Conservation (phyloP, 305 asterid genomes). For the Fraxinus greggii region DNA sequence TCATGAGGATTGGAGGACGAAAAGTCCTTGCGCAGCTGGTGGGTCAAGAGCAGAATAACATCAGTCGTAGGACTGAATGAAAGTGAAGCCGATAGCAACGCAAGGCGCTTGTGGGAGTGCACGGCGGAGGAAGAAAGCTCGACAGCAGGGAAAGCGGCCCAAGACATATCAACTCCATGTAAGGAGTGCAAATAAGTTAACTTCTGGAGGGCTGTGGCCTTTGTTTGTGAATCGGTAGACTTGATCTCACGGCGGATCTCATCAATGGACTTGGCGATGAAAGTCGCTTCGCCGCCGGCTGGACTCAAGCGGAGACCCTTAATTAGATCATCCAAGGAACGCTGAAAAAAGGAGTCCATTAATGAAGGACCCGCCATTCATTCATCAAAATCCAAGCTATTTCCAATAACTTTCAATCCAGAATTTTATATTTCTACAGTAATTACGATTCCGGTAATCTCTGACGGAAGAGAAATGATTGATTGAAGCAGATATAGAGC, state of each 20-base stretch:
- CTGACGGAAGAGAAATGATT: background rate
- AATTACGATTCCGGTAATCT: background rate
- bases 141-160: constrained; percentile 83
- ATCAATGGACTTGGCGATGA: constrained; percentile 59
- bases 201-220: constrained; percentile 73
- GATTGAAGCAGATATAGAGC: background rate
- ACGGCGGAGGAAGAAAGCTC: constrained; percentile 74
- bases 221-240: constrained; percentile 67
- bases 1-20: constrained; percentile 61
- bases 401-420: background rate
- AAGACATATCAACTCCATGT: constrained; percentile 69
- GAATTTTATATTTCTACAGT: background rate
- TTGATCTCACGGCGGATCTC: constrained; percentile 96
- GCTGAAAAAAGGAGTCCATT: constrained; percentile 89
- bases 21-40: constrained; percentile 93
- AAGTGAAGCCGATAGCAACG: constrained; percentile 74
- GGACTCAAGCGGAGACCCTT: constrained; percentile 62
- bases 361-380: constrained; percentile 63
- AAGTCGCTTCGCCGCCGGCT: constrained; percentile 46
- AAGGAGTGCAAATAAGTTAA: constrained; percentile 79
- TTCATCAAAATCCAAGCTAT: constrained; percentile 2
- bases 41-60: constrained; percentile 80
- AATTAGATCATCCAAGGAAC: constrained; percentile 76
- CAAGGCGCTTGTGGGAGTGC: constrained; percentile 66
- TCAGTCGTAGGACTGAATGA: constrained; percentile 85